Base-by-base conservation (phyloP, 2,329 filamentous ascomycete genomes). In the Catunica adiposa region DNA sequence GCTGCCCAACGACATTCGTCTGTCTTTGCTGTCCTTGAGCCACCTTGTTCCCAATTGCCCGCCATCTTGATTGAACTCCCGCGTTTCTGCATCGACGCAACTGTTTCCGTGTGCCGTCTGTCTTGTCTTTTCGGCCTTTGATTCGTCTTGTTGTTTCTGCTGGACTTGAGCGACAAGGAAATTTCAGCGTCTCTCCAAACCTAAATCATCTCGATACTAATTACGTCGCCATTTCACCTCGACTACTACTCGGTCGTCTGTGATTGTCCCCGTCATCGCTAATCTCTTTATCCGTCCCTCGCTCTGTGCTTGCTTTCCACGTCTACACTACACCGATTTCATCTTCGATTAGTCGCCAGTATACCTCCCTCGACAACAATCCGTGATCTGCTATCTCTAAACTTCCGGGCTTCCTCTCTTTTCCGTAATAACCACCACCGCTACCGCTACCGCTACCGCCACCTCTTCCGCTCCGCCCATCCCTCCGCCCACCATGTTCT, bases 401-500 rank as follows among this genome's bases (percentile, higher is more conserved):
- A 5, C 14, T 51, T 26, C 14, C 48, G 14, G 29, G 26, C 3
- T 17, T 47, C 20, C 17, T 29, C n/a, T 23, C 25, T 51, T 15
- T 17, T 51, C 25, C 5, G 29, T 23, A n/a, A n/a, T 26, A 15
- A 6, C 47, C 2, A 22, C 20, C 11, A 26, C 47, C 17, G 11
- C 37, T n/a, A 54, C 38, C 38, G 22, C 55, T 7, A 15, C 14
- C 38, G n/a, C 40, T 23, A 54, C 31, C 23, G 5, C 14, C 38
- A 20, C 50, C 20, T 20, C 15, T 40, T 50, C 29, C 17, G 23
- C 51, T 44, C 51, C 26, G 22, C 47, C 48, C 40, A 20, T 20
- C 40, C 5, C 22, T n/a, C 8, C 44, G 25, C 44, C 61, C 69
- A 71, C 61, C 63, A 98, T 98, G 92, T 98, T 97, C 71, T 98